These are phyloP conservation scores for Arthrobotrys sinensis DNA, from an alignment of 2,329 filamentous ascomycete genomes.

Conservation along the genomic window DNA sequence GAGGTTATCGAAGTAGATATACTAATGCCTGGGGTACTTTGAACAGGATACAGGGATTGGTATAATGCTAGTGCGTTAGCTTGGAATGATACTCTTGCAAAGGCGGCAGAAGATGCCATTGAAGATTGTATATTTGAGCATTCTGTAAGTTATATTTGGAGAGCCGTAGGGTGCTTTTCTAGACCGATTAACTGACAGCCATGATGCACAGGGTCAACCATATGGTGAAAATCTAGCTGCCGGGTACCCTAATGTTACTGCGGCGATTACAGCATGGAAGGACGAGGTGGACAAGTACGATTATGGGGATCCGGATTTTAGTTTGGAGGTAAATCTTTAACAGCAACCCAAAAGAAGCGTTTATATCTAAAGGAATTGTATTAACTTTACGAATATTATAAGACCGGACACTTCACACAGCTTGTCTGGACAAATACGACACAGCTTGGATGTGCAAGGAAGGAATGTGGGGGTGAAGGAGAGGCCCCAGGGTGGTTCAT, in stretches of 20 bases:
- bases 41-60: conserved; percentile 57
- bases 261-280: conserved; percentile 59
- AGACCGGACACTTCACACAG: conserved; percentile 80
- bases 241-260: conserved; percentile 48
- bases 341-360: neutral
- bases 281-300: conserved; percentile 60
- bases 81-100: conserved; percentile 59
- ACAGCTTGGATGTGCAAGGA: conserved; percentile 75
- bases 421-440: conserved; percentile 78
- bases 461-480: conserved; percentile 56
- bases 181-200: neutral
- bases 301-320: conserved; percentile 49
- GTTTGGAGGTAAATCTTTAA: conserved; percentile 53
- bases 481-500: conserved; percentile 56
- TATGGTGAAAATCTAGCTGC: conserved; percentile 62
- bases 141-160: conserved; percentile 33
- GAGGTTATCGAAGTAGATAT: neutral
- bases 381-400: neutral
- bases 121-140: conserved; percentile 56
- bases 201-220: conserved; percentile 38
- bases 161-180: neutral
- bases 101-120: conserved; percentile 44
- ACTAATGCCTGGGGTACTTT: neutral
- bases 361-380: neutral
- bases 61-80: conserved; percentile 55